phyloP scores from a whole-genome alignment of 768 basidiomycete species.

The Auricularia auricula-judae region DNA sequence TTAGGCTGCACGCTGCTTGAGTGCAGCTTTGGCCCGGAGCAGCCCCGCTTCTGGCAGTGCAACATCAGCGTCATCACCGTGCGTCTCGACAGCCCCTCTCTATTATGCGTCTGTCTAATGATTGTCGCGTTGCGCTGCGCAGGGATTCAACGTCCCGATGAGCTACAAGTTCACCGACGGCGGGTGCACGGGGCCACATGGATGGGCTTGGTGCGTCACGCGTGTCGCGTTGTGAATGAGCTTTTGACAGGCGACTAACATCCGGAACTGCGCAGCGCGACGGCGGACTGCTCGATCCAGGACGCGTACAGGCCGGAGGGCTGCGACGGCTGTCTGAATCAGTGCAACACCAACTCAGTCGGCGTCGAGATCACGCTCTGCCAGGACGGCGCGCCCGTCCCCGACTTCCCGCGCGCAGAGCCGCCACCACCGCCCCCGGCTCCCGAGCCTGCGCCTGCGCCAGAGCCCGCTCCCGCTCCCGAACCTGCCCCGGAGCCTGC shows the following conservation, averaged over 20 bases:
- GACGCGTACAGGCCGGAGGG: neutral
- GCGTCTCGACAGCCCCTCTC: neutral
- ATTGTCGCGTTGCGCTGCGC: neutral
- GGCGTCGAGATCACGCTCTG: neutral
- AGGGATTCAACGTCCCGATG: neutral
- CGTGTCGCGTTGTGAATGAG: too few relatives aligned
- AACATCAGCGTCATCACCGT: slow-evolving; percentile 1
- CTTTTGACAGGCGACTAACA: too few relatives aligned
- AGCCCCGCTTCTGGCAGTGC: slow-evolving; percentile 1
- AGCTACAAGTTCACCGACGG: neutral
- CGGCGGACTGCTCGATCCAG: neutral
- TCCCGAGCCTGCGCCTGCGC: neutral
- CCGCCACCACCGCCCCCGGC: neutral
- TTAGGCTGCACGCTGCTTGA: neutral
- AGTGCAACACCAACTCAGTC: neutral
- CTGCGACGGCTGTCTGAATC: neutral
- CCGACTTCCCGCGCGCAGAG: neutral
- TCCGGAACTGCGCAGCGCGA: neutral
- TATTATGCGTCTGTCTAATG: neutral
- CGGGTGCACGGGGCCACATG: neutral
- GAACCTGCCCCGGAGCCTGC: neutral
- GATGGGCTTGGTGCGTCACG: neutral
- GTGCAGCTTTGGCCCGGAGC: neutral
- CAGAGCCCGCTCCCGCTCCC: neutral
- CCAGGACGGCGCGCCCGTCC: neutral